Percentiles rank a stretch among this genome's conserved stretches.
phyloP scores from a whole-genome alignment of 164 flowering plant species.

The grape (Vitis vinifera) region DNA sequence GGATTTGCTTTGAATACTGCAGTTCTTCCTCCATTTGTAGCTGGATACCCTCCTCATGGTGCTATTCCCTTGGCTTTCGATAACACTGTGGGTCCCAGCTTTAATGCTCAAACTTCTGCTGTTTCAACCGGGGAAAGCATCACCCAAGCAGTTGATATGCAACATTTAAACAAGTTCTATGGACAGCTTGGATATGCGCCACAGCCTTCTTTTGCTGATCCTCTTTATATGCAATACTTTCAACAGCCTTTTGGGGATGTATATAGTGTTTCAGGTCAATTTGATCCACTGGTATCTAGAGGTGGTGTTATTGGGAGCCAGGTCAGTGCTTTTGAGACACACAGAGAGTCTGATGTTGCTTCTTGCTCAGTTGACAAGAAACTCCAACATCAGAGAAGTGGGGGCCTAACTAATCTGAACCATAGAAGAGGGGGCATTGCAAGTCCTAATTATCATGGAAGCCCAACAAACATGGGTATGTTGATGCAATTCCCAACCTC shows the following conservation, averaged over 20 bases:
- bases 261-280: constrained; percentile 46
- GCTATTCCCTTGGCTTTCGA: constrained; percentile 52
- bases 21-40: constrained; percentile 51
- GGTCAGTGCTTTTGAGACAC: constrained; percentile 16
- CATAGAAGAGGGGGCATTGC: constrained; percentile 40
- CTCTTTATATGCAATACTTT: constrained; percentile 57
- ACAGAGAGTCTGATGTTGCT: constrained; percentile 18
- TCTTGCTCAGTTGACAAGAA: constrained; percentile 42
- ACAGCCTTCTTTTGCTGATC: constrained; percentile 61
- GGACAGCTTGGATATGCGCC: constrained; percentile 60
- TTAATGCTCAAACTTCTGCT: constrained; percentile 32
- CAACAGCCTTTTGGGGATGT: constrained; percentile 52
- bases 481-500: constrained; percentile 58
- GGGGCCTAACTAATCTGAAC: constrained; percentile 28
- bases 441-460: constrained; percentile 48
- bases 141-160: constrained; percentile 37
- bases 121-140: constrained; percentile 36
- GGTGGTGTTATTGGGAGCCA: constrained; percentile 31
- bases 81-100: constrained; percentile 41
- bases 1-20: constrained; percentile 60
- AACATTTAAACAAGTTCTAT: constrained; percentile 51
- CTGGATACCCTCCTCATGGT: constrained; percentile 62
- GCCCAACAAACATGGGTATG: constrained; percentile 47
- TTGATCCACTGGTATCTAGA: constrained; percentile 31
- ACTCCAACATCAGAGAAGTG: constrained; percentile 34